phyloP scores from a whole-genome alignment of 2,329 filamentous ascomycete species.

The Phialophora chinensis region DNA sequence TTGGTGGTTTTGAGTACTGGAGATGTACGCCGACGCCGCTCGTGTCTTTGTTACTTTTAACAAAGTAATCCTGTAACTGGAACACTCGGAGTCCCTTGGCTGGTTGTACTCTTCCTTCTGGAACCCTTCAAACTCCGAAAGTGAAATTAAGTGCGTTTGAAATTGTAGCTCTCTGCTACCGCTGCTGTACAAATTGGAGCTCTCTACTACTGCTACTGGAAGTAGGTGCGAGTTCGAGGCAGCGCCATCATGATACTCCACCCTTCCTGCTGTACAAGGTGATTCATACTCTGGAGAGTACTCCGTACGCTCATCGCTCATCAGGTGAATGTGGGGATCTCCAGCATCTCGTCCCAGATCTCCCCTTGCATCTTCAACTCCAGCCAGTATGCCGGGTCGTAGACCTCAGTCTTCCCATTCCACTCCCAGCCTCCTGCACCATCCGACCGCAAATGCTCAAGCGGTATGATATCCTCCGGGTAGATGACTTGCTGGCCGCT shows the following conservation, averaged over 20 bases:
- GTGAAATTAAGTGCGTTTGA: background rate
- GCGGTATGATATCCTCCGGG: slow-evolving; percentile 28
- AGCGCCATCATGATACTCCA: background rate
- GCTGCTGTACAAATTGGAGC: no score
- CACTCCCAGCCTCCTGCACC: background rate
- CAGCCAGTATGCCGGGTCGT: slow-evolving; percentile 25
- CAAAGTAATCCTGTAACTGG: background rate
- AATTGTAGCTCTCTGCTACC: background rate
- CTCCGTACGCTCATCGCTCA: background rate
- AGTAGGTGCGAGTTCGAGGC: background rate
- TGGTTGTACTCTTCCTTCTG: background rate
- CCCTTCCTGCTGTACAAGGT: background rate
- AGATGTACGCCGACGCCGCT: no score
- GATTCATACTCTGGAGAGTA: background rate
- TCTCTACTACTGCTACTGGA: background rate
- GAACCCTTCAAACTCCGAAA: background rate
- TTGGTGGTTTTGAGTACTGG: slow-evolving; percentile 3
- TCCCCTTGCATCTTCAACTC: slow-evolving; percentile 19
- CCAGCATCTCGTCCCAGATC: slow-evolving; percentile 22
- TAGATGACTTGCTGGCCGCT: slow-evolving; percentile 22
- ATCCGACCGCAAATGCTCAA: background rate
- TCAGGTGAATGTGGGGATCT: background rate
- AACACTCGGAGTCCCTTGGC: background rate
- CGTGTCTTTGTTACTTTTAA: background rate
- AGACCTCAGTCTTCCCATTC: background rate